Evolutionary conservation across 2,329 filamentous ascomycete species (phyloP), one percentile per base, ranked within the genome.

Genomic region (Fusarium agapanthi): DNA sequence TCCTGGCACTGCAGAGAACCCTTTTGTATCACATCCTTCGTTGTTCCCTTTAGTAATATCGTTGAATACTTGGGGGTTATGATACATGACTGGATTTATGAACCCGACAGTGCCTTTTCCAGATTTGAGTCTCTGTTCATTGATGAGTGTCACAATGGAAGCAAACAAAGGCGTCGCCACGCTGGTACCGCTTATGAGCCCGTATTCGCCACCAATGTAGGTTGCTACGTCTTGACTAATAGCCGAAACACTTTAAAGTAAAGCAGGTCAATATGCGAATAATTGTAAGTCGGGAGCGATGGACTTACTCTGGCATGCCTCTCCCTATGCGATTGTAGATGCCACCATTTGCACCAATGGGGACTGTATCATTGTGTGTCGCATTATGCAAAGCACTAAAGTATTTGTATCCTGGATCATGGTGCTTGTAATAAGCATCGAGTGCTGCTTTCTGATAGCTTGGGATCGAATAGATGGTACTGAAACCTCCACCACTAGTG

Each of bases 251-350:
- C 40, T 43, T n/a, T 40, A 10, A n/a, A n/a, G n/a, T 0, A n/a
- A 43, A 24, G 1, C 4, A 16, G 10, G 14, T 40, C 0, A 40
- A 10, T n/a, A n/a, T 40, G 38, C 38, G 2, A 40, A 15, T n/a
- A 13, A 15, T 40, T n/a, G 7, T 24, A 5, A 0, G 2, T 5
- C 4, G 14, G 14, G 15, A 15, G 6, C 10, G 34, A 35, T 24
- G n/a, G 14, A 16, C 40, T 43, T 43, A 43, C n/a, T 24, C 40
- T 7, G 40, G n/a, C n/a, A 43, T 43, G 6, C 40, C 40, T 43
- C 40, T 24, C 6, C 15, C 40, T 43, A 43, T n/a, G 13, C n/a
- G 40, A 43, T 43, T 43, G 40, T 43, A 43, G 6, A 43, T 5
- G 15, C 40, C 40, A 12, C 40, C 40, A 24, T 43, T 7, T 5